Evolutionary conservation across 148 eudicot species (phyloP), one percentile per base, ranked within the genome.

Genomic region (Spergularia marina): DNA sequence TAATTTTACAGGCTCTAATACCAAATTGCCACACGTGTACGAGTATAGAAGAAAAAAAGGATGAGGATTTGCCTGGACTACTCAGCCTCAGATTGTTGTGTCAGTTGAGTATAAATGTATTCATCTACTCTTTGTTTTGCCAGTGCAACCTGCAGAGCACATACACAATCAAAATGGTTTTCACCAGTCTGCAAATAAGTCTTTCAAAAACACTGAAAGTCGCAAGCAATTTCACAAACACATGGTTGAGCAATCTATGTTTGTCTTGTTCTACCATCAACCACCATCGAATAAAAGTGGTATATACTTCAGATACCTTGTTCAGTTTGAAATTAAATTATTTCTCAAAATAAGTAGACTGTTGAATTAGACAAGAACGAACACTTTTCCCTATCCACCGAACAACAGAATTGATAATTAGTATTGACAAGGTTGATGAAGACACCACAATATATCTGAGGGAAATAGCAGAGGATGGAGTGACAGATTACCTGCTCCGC

Each of bases 91-190:
- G 83, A 44, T 84, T 82, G 87, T 79, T 84, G 85, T 57, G 91
- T 87, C 83, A 89, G 80, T 82, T 94, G 93, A 79, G 98, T 80
- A 79, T 91, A 91, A 10, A 94, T 73, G 76, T 91, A 91, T 59
- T 94, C 97, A 76, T 94, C 98, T 52, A 94, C 86, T 78, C 92
- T 89, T 77, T 94, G 98, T 77, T 87, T 94, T 21, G 98, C 98
- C 82, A 94, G 78, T 77, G 92, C 91, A 49, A 94, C 94, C 97
- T 94, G 87, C 66, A 78, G 34, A 66, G 60, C 21, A 12, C 49
- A 71, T 12, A 16, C 39, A 47, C 36, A 17, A 17, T 68, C 71
- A 68, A 68, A 68, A 18, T 49, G 13, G 5, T 7, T 51, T 68
- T 55, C 21, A 15, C 18, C 17, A 20, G 59, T 53, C 59, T 53